Evolutionary conservation across 2,329 filamentous ascomycete genomes (phyloP), one percentile per base, ranked within the genome.

Genomic region (Gnomoniopsis smithogilvyi): DNA sequence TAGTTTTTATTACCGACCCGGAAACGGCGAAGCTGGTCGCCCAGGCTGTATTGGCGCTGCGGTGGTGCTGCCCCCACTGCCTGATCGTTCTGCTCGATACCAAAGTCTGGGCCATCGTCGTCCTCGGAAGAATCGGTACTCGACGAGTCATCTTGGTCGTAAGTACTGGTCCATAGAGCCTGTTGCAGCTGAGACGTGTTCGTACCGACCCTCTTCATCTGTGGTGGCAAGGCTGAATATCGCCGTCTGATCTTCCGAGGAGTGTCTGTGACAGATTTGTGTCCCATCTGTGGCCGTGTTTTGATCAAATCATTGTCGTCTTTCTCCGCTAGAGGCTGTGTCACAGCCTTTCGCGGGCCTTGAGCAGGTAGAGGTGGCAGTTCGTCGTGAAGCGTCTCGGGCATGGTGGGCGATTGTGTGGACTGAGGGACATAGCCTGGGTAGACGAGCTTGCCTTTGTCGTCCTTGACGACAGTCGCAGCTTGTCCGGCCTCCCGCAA

Each of bases 1-100:
- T 86, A 89, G 52, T 88, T 76, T 3, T 89, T 80, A 64, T 91
- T 88, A 6, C 78, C 79, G 19, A 91, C 76, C 43, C 76, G 76
- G 69, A 91, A 88, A 2, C 77, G 77, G 0, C 80, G 76, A 64
- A 80, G 86, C 2, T 61, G 71, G 8, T 67, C 65, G 3, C 60
- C 61, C 12, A 30, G 59, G 33, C 58, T 54, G 30, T 56, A 10
- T 38, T 57, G 26, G 26, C n/a, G 33, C 21, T 58, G 51, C 3
- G 46, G 12, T 34, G 26, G 4, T 4, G 48, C 61, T 14, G 46
- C 19, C 1, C 54, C 47, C 10, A 41, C 19, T n/a, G 49, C n/a
- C 19, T 64, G 36, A 21, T 60, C 53, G 7, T 38, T 53, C 6
- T 46, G 54, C 12, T 54, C 57, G n/a, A 56, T 30, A 24, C 30